Base-by-base conservation (phyloP, 2,329 filamentous ascomycete genomes). In the Botryotinia globosa region DNA sequence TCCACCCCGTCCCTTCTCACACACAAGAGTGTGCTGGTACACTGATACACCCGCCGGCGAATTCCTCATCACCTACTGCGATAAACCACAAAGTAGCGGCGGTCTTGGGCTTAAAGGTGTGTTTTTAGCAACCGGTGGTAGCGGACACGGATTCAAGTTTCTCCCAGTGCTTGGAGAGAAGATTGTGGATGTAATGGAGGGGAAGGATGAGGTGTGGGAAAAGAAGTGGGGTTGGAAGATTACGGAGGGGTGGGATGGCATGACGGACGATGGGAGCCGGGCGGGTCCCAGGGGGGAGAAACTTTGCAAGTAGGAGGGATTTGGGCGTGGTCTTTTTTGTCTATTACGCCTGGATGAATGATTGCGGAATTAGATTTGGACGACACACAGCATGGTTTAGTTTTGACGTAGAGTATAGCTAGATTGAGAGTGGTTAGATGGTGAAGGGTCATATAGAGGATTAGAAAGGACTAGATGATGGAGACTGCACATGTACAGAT, bases 11-110 rank as follows among this genome's bases (percentile, higher is more conserved):
- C 83, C 84, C 0, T 90, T 89, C 81, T 79, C 82, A 18, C 81
- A 83, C 18, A 85, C 84, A 9, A 82, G 87, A 7, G 80, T 91
- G 59, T 91, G 89, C 76, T 91, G 89, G 89, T 91, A 91, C 76
- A 88, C 86, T 5, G 89, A 91, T 80, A 91, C 89, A 73, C 88
- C 88, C 0, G 84, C 84, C n/a, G 88, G 88, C 1, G 86, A 91
- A 75, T 91, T 90, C 78, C 83, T 91, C 63, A 84, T 90, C 37
- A 85, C 86, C 32, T 83, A 86, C 72, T 88, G 70, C 37, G 70
- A 72, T 14, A 61, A 67, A 42, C 62, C 48, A 2, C 42, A 61
- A 32, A 45, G 22, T 39, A 69, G 56, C 22, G 64, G 71, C 9
- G 64, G 90, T 73, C 88, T 88, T 0, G 73, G 73, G 2, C 81